Evolutionary conservation across 345 rosid species (phyloP).

Genomic region (thale cress (Arabidopsis thaliana)): TAIR10.1 NC_003070.9:26823001-26823500

Average conservation of each 20-base stretch:
- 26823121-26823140: slow-evolving; percentile 72
- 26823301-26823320: slow-evolving; percentile 28
- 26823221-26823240: slow-evolving; percentile 66
- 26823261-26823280: slow-evolving; percentile 57
- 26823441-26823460: background rate
- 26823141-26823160: slow-evolving; percentile 74
- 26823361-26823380: background rate
- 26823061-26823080: slow-evolving; percentile 40
- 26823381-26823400: too few relatives aligned
- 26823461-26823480: slow-evolving; percentile 20
- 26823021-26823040: slow-evolving; percentile 8
- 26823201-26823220: slow-evolving; percentile 66
- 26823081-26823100: slow-evolving; percentile 14
- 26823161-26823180: slow-evolving; percentile 44
- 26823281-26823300: slow-evolving; percentile 54
- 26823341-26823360: slow-evolving; percentile 38
- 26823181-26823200: slow-evolving; percentile 45
- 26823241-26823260: slow-evolving; percentile 60
- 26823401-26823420: background rate
- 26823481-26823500: too few relatives aligned
- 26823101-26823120: slow-evolving; percentile 56
- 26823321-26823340: slow-evolving; percentile 19
- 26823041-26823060: slow-evolving; percentile 23
- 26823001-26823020: slow-evolving; percentile 42
- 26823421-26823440: background rate